phyloP scores from a whole-genome alignment of 169 alveolate species.

The Cryptosporidium xiaoi region DNA sequence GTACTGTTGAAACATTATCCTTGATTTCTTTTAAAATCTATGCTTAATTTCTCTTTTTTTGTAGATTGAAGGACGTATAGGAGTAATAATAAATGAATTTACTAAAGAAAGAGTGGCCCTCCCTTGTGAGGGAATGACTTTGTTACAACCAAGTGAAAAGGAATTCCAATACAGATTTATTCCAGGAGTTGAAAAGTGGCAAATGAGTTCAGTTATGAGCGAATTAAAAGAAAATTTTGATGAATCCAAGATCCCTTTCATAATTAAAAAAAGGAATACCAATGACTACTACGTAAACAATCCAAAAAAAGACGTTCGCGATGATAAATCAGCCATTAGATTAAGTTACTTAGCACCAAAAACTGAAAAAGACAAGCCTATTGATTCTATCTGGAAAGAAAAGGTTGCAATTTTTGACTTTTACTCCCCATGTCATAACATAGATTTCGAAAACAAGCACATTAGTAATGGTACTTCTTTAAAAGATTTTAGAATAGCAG shows the following conservation, averaged over 20 bases:
- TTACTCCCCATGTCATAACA: conserved; percentile 42
- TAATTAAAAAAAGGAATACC: conserved; percentile 42
- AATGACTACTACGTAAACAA: conserved; percentile 41
- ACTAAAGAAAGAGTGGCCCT: conserved; percentile 28
- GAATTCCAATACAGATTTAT: conserved; percentile 59
- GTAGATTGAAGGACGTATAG: conserved; percentile 70
- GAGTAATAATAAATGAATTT: conserved; percentile 33
- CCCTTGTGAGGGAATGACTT: conserved; percentile 50
- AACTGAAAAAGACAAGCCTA: conserved; percentile 55
- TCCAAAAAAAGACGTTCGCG: conserved; percentile 4
- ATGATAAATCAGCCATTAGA: conserved; percentile 35
- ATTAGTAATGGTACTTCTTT: conserved; percentile 29
- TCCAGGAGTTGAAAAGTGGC: conserved; percentile 71
- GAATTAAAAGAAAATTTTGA: conserved; percentile 57
- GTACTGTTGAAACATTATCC: conserved; percentile 2
- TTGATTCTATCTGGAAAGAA: conserved; percentile 65
- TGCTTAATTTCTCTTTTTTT: background rate
- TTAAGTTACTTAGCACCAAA: conserved; percentile 54
- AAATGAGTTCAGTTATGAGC: conserved; percentile 46
- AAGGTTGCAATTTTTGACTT: conserved; percentile 69
- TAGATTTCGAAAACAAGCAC: conserved; percentile 25
- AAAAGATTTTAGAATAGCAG: conserved; percentile 62
- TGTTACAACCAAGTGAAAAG: conserved; percentile 51
- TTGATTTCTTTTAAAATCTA: background rate
- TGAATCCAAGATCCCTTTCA: conserved; percentile 49